Conservation (phyloP, 305 asterid genomes). For the Fraxinus ornus region DNA sequence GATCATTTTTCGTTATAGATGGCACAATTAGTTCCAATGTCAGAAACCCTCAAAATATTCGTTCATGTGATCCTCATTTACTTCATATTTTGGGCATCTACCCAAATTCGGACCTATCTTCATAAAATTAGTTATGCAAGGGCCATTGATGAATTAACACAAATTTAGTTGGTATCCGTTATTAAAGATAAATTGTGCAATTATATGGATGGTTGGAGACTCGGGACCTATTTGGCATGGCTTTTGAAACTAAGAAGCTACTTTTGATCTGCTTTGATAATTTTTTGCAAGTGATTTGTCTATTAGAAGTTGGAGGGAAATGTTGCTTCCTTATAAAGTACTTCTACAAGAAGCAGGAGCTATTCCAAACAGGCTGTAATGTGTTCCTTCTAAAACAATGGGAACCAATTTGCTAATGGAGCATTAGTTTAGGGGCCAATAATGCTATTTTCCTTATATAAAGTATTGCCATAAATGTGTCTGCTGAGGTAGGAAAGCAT, state of each 20-base stretch:
- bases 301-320: no score
- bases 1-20: no score
- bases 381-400: not conserved
- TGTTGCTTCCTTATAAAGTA: no score
- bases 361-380: not conserved
- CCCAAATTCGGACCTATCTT: not conserved
- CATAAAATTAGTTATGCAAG: not conserved
- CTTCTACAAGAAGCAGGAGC: not conserved
- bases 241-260: no score
- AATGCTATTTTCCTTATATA: not conserved
- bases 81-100: not conserved
- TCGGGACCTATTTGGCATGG: not conserved
- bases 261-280: not conserved
- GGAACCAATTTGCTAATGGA: not conserved
- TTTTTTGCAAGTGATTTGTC: no score
- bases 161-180: no score
- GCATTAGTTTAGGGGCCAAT: not conserved
- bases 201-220: not conserved
- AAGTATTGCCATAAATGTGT: not conserved
- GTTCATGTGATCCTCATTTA: not conserved
- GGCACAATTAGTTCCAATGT: no score
- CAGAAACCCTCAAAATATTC: not conserved
- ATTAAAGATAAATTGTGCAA: not conserved
- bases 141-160: not conserved
- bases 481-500: not conserved